Percentiles rank a stretch among this genome's conserved stretches.
Conservation (phyloP, 208 protist genomes). For the Naegleria gruberi region DNA sequence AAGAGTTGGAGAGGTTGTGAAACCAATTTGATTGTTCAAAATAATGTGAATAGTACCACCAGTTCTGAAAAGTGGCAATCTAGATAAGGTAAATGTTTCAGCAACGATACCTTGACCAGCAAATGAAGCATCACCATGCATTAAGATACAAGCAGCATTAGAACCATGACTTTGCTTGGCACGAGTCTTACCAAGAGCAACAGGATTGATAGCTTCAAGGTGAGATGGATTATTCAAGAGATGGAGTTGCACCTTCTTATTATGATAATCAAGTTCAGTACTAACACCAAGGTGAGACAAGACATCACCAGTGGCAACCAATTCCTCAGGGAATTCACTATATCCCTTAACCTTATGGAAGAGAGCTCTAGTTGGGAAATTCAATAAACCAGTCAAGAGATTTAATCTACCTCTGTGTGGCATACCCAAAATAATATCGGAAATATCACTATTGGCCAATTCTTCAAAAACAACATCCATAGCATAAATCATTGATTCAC, state of each 20-base stretch:
- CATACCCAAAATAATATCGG: constrained; percentile 93
- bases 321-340: constrained; percentile 56
- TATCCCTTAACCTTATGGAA: constrained; percentile 74
- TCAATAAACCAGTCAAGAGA: constrained; percentile 90
- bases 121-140: constrained; percentile 98
- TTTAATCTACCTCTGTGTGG: constrained; percentile 94
- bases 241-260: constrained; percentile 74
- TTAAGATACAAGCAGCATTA: constrained; percentile 53
- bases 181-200: constrained; percentile 92
- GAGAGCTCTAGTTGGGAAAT: constrained; percentile 81
- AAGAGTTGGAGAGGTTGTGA: constrained; percentile 91
- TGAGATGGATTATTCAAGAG: constrained; percentile 97
- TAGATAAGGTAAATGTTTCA: constrained; percentile 86
- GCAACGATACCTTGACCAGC: constrained; percentile 91
- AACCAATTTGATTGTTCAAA: constrained; percentile 98
- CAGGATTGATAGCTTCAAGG: constrained; percentile 95
- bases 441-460: constrained; percentile 66
- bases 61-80: constrained; percentile 78
- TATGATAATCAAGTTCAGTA: constrained; percentile 57
- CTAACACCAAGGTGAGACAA: constrained; percentile 95
- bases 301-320: constrained; percentile 78
- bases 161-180: constrained; percentile 67
- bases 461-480: constrained; percentile 80
- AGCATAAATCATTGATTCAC: constrained; percentile 85
- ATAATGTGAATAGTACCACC: constrained; percentile 96